Conservation (phyloP, 139 green algal genomes). For the Chlamydomonas incerta region DNA sequence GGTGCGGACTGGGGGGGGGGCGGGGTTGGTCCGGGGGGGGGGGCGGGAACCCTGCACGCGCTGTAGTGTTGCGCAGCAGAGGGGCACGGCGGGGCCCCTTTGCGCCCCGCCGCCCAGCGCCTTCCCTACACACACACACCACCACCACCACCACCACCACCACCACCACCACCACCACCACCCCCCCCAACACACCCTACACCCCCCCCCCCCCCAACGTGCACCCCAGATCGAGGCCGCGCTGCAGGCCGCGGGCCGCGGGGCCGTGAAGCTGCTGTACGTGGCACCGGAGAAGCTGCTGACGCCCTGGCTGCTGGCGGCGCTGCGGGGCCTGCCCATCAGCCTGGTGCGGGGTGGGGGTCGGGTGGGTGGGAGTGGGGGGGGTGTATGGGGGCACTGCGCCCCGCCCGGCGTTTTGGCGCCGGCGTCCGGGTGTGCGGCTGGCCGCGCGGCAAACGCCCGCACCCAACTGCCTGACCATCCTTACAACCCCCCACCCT, state of each 20-base stretch:
- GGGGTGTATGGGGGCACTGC: neutral
- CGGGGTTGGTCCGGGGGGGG: too few relatives aligned
- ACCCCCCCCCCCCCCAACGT: neutral
- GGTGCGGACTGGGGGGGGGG: too few relatives aligned
- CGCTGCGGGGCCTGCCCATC: constrained; percentile 40
- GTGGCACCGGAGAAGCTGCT: constrained; percentile 91
- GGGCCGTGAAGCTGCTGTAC: constrained; percentile 84
- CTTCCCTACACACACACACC: neutral
- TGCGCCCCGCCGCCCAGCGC: neutral
- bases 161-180: neutral
- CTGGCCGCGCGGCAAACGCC: too few relatives aligned
- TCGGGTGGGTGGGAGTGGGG: neutral
- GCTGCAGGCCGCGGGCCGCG: constrained; percentile 35
- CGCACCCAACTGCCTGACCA: too few relatives aligned
- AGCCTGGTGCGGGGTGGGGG: constrained; percentile 28
- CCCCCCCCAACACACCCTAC: neutral
- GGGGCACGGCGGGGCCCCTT: too few relatives aligned
- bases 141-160: neutral
- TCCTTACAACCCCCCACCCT: too few relatives aligned
- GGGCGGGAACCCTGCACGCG: too few relatives aligned
- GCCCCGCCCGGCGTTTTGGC: too few relatives aligned
- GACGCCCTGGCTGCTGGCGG: constrained; percentile 72
- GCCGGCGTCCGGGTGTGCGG: too few relatives aligned
- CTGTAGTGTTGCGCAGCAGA: too few relatives aligned
- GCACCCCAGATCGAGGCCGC: constrained; percentile 14